phyloP scores from a whole-genome alignment of 495 filamentous ascomycete genomes.

The Haplographium delicatum region DNA sequence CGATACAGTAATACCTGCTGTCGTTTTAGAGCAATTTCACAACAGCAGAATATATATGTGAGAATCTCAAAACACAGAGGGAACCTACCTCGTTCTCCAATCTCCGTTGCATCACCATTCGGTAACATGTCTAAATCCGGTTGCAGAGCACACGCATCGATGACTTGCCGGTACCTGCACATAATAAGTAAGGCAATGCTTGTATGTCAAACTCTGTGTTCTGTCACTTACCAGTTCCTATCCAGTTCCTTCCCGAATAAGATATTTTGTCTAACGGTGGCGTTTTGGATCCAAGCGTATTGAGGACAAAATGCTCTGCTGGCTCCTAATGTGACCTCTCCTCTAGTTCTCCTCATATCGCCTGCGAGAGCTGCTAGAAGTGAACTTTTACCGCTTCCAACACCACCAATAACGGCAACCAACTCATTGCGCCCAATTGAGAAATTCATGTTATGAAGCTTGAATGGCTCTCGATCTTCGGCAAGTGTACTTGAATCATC shows the following conservation, averaged over 20 bases:
- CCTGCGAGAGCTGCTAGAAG: slow-evolving; percentile 85
- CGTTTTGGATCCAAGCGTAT: slow-evolving; percentile 96
- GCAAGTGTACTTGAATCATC: slow-evolving; percentile 50
- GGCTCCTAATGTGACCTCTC: slow-evolving; percentile 68
- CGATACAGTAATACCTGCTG: slow-evolving; percentile 72
- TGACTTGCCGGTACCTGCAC: slow-evolving; percentile 32
- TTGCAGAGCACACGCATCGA: slow-evolving; percentile 62
- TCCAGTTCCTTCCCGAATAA: slow-evolving; percentile 80
- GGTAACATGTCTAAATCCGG: slow-evolving; percentile 74
- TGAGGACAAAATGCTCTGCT: slow-evolving; percentile 87
- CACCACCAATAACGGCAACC: slow-evolving; percentile 83
- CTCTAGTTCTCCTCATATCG: slow-evolving; percentile 82
- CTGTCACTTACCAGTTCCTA: slow-evolving; percentile 42
- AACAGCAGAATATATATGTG: no score
- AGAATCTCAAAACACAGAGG: no score
- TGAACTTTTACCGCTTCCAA: slow-evolving; percentile 90
- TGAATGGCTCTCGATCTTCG: slow-evolving; percentile 68
- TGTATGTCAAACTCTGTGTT: no score
- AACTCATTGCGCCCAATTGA: slow-evolving; percentile 76
- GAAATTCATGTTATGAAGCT: slow-evolving; percentile 68
- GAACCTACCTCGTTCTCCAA: slow-evolving; percentile 79
- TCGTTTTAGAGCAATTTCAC: no score
- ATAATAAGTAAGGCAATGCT: neutral
- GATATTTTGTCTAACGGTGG: slow-evolving; percentile 81
- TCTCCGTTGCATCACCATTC: slow-evolving; percentile 65